Percentiles rank a stretch among this genome's conserved stretches.
Evolutionary conservation across 441 rosid species (phyloP).

Genomic region (Omphalea diandra): DNA sequence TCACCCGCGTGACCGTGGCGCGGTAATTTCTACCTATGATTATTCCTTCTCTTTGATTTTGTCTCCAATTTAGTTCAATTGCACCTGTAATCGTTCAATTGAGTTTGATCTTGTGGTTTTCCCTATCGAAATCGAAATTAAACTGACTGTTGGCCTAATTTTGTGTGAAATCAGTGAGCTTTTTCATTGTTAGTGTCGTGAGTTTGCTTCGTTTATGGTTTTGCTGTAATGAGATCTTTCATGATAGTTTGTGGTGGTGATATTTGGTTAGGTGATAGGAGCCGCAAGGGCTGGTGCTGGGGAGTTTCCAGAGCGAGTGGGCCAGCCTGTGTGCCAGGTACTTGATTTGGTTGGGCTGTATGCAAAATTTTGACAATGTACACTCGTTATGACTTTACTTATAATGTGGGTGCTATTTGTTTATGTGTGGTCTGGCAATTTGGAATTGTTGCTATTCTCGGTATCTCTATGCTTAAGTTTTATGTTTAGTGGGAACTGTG

Average conservation of each 20-base stretch:
- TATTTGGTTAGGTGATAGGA: constrained; percentile 54
- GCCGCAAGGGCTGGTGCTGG: constrained; percentile 56
- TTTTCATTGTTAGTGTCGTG: not conserved
- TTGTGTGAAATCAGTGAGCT: not conserved
- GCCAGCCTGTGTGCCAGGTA: constrained; percentile 94
- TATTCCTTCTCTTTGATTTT: constrained; percentile 15
- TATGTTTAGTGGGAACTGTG: not conserved
- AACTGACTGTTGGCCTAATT: constrained; percentile 12
- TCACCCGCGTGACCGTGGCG: constrained; percentile 76
- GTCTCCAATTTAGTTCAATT: constrained; percentile 4
- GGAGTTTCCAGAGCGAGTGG: constrained; percentile 72
- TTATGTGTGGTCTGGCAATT: not conserved
- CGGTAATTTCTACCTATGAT: constrained; percentile 45
- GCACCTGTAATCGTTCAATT: constrained; percentile 15
- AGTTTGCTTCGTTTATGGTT: constrained; percentile 15
- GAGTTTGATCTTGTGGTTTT: constrained; percentile 16
- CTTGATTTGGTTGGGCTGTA: not conserved
- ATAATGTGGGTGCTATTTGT: not conserved
- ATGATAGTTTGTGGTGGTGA: constrained; percentile 10
- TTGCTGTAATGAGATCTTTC: constrained; percentile 16
- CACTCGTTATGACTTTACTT: constrained; percentile 7
- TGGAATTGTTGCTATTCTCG: not conserved
- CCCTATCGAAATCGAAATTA: constrained; percentile 7
- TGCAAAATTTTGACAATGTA: constrained; percentile 24
- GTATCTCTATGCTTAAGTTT: not conserved